phyloP scores from a whole-genome alignment of 2,329 filamentous ascomycete species.

The Colletotrichum tropicale region DNA sequence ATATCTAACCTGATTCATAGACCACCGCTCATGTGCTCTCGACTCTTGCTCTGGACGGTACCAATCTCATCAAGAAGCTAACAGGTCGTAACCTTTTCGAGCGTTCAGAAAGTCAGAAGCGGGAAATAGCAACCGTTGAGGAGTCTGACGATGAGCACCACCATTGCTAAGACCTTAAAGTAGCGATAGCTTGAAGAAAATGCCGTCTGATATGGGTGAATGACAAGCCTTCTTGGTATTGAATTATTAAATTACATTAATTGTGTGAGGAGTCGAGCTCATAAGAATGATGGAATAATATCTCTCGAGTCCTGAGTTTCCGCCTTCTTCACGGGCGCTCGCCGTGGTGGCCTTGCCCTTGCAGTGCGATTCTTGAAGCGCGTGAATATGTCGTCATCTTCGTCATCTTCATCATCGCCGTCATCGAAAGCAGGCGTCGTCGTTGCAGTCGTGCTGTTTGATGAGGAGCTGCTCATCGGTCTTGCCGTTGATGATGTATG shows the following conservation, averaged over 20 bases:
- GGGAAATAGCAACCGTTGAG: not conserved
- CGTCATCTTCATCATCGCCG: slow-evolving; percentile 1
- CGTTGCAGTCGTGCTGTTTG: slow-evolving; percentile 31
- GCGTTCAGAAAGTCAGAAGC: not conserved
- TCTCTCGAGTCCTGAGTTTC: slow-evolving; percentile 20
- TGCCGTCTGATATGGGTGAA: not conserved
- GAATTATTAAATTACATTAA: not conserved
- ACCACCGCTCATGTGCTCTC: slow-evolving; percentile 10
- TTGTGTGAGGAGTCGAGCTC: not conserved
- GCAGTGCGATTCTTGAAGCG: slow-evolving; percentile 13
- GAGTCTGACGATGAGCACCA: not conserved
- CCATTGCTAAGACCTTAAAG: not conserved
- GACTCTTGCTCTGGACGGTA: slow-evolving; percentile 3
- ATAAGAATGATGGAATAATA: slow-evolving; percentile 17
- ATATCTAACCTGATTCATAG: not conserved
- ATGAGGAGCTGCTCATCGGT: slow-evolving; percentile 1
- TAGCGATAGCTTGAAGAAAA: not conserved
- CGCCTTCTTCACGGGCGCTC: not conserved
- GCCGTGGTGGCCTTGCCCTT: slow-evolving; percentile 25
- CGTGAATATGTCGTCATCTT: slow-evolving; percentile 16
- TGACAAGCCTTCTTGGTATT: not conserved
- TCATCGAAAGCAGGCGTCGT: not conserved
- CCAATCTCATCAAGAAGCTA: slow-evolving; percentile 21
- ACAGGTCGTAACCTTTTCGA: not conserved
- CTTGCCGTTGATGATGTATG: not conserved